Conservation (phyloP, 2,329 filamentous ascomycete genomes). For the Aspergillus fumigatus region DNA sequence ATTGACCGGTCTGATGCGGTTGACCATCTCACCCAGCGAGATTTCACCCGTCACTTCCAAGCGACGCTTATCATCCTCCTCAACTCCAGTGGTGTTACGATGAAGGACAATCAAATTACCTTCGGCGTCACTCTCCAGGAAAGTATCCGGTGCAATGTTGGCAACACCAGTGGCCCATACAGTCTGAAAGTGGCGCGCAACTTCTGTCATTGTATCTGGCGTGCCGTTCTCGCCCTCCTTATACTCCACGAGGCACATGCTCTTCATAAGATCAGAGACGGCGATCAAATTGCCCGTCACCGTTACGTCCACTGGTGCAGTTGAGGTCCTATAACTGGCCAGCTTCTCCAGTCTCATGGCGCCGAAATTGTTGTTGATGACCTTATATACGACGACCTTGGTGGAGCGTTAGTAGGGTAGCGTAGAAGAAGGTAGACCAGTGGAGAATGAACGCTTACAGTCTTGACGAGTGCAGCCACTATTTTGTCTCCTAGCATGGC, state of each 20-base stretch:
- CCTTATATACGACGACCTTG: slow-evolving; percentile 56
- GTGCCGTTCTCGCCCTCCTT: slow-evolving; percentile 53
- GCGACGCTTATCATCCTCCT: slow-evolving; percentile 65
- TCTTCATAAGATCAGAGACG: slow-evolving; percentile 92
- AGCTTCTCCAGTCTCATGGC: slow-evolving; percentile 59
- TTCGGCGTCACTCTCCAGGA: slow-evolving; percentile 79
- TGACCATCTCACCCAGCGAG: slow-evolving; percentile 87
- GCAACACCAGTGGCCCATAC: slow-evolving; percentile 77
- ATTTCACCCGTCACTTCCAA: slow-evolving; percentile 76
- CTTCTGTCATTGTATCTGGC: slow-evolving; percentile 64
- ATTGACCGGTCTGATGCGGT: slow-evolving; percentile 72
- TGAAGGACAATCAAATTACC: slow-evolving; percentile 82
- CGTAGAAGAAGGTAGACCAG: slow-evolving; percentile 1
- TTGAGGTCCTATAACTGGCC: slow-evolving; percentile 74
- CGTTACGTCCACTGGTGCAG: slow-evolving; percentile 75
- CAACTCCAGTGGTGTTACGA: slow-evolving; percentile 67
- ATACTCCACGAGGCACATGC: slow-evolving; percentile 73
- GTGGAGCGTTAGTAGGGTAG: slow-evolving; percentile 12
- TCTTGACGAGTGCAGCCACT: slow-evolving; percentile 85
- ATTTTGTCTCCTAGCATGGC: slow-evolving; percentile 71
- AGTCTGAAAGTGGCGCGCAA: slow-evolving; percentile 74
- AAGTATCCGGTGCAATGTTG: slow-evolving; percentile 66
- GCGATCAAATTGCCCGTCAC: slow-evolving; percentile 72
- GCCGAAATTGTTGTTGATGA: slow-evolving; percentile 35
- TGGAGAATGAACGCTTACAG: slow-evolving; percentile 47